Conservation (phyloP, 106 monocot genomes). For the Dioscorea dumetorum region DNA sequence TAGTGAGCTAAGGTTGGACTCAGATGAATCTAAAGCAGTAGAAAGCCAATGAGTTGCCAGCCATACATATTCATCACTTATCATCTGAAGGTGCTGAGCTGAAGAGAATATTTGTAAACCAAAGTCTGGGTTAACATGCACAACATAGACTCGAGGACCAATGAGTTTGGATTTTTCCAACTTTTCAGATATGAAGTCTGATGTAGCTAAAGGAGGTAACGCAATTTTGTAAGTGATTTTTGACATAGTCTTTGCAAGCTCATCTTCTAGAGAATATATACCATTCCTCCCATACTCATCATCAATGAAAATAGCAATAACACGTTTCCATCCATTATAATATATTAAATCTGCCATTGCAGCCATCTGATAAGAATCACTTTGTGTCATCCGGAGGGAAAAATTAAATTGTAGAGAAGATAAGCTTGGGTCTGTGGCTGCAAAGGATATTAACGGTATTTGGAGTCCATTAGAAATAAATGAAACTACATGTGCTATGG, state of each 20-base stretch:
- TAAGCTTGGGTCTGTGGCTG: constrained; percentile 74
- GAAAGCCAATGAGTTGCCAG: constrained; percentile 73
- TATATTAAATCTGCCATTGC: constrained; percentile 61
- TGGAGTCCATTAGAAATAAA: constrained; percentile 41
- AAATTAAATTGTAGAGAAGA: constrained; percentile 60
- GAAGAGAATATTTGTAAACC: constrained; percentile 48
- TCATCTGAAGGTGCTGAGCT: constrained; percentile 57
- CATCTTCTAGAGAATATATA: constrained; percentile 34
- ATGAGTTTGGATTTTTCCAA: constrained; percentile 32
- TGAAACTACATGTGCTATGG: constrained; percentile 59
- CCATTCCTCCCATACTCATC: constrained; percentile 67
- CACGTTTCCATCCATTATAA: constrained; percentile 54
- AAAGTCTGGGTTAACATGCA: constrained; percentile 60
- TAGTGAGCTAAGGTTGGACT: background rate
- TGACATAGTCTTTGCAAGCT: constrained; percentile 29
- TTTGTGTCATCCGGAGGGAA: constrained; percentile 55
- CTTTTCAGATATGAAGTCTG: constrained; percentile 17
- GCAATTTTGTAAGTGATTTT: constrained; percentile 38
- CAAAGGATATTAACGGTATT: constrained; percentile 70
- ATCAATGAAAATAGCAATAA: constrained; percentile 52
- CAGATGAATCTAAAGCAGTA: constrained; percentile 30
- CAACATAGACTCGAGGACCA: constrained; percentile 62
- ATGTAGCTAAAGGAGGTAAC: constrained; percentile 28
- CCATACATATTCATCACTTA: constrained; percentile 61
- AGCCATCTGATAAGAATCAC: constrained; percentile 66